Base-by-base conservation (phyloP, 768 basidiomycete genomes). In the Sarcomyxa edulis region DNA sequence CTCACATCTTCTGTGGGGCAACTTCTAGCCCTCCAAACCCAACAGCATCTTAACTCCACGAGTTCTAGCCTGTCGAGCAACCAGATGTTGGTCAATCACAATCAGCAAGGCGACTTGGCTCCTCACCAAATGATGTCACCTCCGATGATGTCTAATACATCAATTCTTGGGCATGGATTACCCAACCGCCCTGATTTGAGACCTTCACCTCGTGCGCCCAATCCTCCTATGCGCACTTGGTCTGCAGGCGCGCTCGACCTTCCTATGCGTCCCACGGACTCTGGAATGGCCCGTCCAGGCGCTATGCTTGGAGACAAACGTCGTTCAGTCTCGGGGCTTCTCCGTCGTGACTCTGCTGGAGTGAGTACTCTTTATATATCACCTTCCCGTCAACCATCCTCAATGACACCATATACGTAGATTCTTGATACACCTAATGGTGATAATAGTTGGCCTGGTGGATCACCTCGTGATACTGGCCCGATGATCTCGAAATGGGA, bases 401-500 rank as follows among this genome's bases (percentile, higher is more conserved):
- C 27, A 29, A 42, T 37, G 29, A 19, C 24, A 49, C 47, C 42
- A n/a, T 42, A 16, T 35, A 27, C 25, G 39, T 54, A 81, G 82
- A 57, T 75, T 27, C 52, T 75, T 43, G 81, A 82, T 50, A 53
- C 64, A 36, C 70, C n/a, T n/a, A n/a, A 77, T 59, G 69, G 69
- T 39, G 75, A 76, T 49, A 71, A 66, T n/a, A n/a, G n/a, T 43
- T 75, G 76, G 72, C 59, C 68, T 30, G 62, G 68, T 39, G 61
- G 65, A 46, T 66, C 71, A 27, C 58, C 72, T 54, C 83, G 86
- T 45, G 87, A 88, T 51, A 66, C 64, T 43, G 89, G 90, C 11
- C 83, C 92, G 7, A 68, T 86, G 41, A 76, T 96, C 32, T 85
- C 90, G 39, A 97, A 97, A 62, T 98, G 95, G 95, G 95, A 98